These are phyloP conservation scores for Rusavskia elegans DNA, from an alignment of 495 filamentous ascomycete species.

Conservation along the genomic window DNA sequence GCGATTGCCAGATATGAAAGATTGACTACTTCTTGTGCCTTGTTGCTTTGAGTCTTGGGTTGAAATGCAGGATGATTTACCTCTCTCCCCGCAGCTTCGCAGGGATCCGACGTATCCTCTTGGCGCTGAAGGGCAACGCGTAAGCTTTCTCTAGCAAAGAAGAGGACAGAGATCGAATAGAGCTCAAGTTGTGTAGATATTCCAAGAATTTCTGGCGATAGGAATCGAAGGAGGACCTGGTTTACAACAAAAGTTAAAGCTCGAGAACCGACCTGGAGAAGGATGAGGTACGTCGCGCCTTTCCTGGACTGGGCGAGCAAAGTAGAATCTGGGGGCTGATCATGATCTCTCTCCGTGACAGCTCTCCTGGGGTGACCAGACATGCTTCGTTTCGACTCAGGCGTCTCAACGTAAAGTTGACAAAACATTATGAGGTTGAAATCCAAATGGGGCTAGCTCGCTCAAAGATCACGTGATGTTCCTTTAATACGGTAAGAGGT, in stretches of 20 bases:
- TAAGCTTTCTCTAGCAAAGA: conserved; percentile 80
- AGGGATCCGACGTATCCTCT: conserved; percentile 19
- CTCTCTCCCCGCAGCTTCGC: not conserved
- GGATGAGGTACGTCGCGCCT: conserved; percentile 72
- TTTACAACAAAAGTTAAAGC: conserved; percentile 81
- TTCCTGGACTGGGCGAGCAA: conserved; percentile 31
- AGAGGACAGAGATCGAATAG: conserved; percentile 72
- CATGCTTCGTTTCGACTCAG: too few species aligned
- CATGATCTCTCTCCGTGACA: not conserved
- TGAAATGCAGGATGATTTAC: not conserved
- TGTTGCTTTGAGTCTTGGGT: not conserved
- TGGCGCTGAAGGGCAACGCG: conserved; percentile 77
- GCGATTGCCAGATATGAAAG: conserved; percentile 63
- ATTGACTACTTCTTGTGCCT: conserved; percentile 64
- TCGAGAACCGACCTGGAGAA: conserved; percentile 70
- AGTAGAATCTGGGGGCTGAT: not conserved
- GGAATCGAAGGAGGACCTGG: conserved; percentile 69
- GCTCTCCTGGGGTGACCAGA: too few species aligned
- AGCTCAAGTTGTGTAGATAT: conserved; percentile 81
- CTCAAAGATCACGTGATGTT: too few species aligned
- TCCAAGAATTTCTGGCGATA: conserved; percentile 71
- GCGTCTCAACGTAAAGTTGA: too few species aligned
- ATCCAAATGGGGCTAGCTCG: too few species aligned
- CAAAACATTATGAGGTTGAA: too few species aligned
- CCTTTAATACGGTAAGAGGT: too few species aligned